Evolutionary conservation across 2,329 filamentous ascomycete species (phyloP).

Genomic region (Fonsecaea multimorphosa): DNA sequence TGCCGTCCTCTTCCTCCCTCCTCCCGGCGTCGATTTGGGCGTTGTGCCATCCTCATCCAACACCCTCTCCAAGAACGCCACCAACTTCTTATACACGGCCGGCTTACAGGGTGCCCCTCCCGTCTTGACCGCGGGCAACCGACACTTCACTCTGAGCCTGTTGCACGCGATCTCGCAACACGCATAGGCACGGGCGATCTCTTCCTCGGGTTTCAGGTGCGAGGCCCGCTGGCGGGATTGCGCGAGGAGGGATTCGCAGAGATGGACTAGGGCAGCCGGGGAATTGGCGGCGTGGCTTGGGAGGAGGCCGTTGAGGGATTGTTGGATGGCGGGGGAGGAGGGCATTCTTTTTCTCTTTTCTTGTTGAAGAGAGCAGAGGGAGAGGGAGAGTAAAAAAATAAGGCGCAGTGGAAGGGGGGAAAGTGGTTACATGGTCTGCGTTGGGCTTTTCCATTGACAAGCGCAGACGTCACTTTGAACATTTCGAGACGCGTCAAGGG

Average conservation of each 20-base stretch:
- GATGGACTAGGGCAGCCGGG: conserved; percentile 65
- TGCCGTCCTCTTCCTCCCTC: conserved; percentile 36
- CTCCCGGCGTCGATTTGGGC: conserved; percentile 43
- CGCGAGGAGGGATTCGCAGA: conserved; percentile 75
- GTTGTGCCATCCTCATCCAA: conserved; percentile 58
- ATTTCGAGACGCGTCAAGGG: background rate
- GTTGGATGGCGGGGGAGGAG: conserved; percentile 67
- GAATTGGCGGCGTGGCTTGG: conserved; percentile 64
- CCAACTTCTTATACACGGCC: conserved; percentile 81
- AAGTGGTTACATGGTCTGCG: background rate
- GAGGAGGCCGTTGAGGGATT: conserved; percentile 72
- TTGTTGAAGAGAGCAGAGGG: no score
- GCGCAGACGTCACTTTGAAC: background rate
- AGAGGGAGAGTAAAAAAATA: background rate
- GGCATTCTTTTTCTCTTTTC: conserved; percentile 22
- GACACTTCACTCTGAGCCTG: conserved; percentile 74
- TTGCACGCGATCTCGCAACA: conserved; percentile 91
- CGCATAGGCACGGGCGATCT: conserved; percentile 81
- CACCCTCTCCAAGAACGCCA: conserved; percentile 76
- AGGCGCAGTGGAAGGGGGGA: background rate
- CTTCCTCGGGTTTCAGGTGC: conserved; percentile 81
- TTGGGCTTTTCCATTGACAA: background rate
- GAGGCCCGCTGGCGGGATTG: conserved; percentile 80
- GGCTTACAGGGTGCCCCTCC: conserved; percentile 77
- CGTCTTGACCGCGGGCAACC: conserved; percentile 74